These are phyloP conservation scores for Fraxinus excelsior DNA, from an alignment of 257 asterid species.

Conservation along the genomic window DNA sequence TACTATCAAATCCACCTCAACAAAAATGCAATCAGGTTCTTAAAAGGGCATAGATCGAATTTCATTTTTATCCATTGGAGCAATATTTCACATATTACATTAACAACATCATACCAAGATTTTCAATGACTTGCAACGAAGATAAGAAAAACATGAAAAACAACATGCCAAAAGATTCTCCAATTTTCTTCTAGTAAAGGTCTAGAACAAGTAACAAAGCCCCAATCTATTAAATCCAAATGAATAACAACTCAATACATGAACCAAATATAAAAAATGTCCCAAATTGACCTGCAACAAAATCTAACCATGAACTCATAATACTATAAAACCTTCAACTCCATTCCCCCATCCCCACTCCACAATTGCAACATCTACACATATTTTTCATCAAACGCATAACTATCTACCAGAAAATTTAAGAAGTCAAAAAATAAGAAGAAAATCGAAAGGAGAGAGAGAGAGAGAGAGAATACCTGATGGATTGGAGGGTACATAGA, in stretches of 20 bases:
- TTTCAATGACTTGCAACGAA: neutral
- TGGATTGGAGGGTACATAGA: conserved; percentile 94
- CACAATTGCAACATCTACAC: neutral
- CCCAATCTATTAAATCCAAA: neutral
- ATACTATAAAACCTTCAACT: neutral
- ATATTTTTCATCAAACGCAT: neutral
- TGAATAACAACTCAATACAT: neutral
- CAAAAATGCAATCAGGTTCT: neutral
- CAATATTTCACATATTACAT: neutral
- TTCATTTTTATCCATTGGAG: neutral
- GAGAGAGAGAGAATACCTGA: conserved; percentile 48
- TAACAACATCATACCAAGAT: neutral
- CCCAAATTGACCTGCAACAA: neutral
- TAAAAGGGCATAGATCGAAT: neutral
- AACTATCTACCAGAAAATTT: neutral
- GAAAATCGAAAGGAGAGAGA: neutral
- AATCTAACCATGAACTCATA: neutral
- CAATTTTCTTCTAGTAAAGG: neutral
- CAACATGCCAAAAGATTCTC: neutral
- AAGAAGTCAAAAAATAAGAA: neutral
- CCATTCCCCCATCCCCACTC: neutral
- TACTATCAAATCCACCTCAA: neutral
- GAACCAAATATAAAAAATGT: neutral
- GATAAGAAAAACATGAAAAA: neutral
- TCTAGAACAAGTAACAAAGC: neutral